Conservation (phyloP, 441 rosid genomes). For the Pelargonium fulgidum region DNA sequence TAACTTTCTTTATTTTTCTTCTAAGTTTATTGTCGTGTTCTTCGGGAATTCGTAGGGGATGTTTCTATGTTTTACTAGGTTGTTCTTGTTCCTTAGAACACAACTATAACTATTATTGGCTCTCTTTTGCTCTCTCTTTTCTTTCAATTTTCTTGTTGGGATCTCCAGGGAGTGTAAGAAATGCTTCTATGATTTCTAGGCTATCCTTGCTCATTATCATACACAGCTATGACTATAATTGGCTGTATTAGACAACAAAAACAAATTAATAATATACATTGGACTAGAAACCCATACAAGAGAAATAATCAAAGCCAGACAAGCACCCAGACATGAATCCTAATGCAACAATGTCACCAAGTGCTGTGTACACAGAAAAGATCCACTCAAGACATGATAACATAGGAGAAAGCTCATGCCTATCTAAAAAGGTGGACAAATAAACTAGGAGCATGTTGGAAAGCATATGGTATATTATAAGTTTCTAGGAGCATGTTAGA, state of each 20-base stretch:
- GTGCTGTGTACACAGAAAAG: neutral
- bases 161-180: neutral
- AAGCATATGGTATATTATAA: neutral
- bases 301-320: neutral
- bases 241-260: neutral
- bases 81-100: neutral
- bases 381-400: neutral
- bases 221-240: neutral
- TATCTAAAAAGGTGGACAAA: neutral
- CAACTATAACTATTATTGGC: neutral
- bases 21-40: neutral
- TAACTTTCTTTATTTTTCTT: neutral
- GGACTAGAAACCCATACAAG: neutral
- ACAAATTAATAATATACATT: neutral
- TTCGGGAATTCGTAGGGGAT: neutral
- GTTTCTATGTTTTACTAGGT: slow-evolving; percentile 5
- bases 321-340: neutral
- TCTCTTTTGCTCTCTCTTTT: neutral
- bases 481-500: neutral
- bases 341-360: neutral
- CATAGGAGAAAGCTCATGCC: neutral
- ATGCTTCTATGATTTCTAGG: slow-evolving; percentile 1
- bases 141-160: neutral
- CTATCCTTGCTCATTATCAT: neutral
- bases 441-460: neutral